A percentile compares a stretch with the other conserved stretches of the same genome.
These are phyloP conservation scores for Penicillium alfredii DNA, from an alignment of 495 filamentous ascomycete species.

Conservation along the genomic window DNA sequence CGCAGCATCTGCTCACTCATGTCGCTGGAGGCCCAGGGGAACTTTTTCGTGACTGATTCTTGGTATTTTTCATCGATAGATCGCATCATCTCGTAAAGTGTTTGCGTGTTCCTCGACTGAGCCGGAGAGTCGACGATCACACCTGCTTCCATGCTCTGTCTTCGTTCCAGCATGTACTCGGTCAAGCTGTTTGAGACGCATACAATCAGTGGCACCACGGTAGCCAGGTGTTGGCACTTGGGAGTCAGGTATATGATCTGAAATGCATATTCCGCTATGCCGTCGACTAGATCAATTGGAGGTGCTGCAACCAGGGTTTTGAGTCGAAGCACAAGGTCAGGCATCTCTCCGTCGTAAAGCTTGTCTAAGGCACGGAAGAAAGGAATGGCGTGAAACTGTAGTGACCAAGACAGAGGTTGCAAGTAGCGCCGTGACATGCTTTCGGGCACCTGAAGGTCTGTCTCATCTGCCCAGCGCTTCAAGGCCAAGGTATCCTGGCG, in stretches of 20 bases:
- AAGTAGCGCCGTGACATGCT: slow-evolving; percentile 28
- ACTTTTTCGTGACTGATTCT: slow-evolving; percentile 34
- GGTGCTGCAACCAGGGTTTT: slow-evolving; percentile 23
- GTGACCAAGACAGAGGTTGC: slow-evolving; percentile 21
- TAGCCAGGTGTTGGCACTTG: slow-evolving; percentile 23
- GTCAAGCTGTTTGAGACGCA: slow-evolving; percentile 17
- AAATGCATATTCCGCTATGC: slow-evolving; percentile 22
- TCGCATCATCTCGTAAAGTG: slow-evolving; percentile 25
- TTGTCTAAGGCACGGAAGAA: slow-evolving; percentile 27
- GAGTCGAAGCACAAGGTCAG: slow-evolving; percentile 23
- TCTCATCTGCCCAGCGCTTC: slow-evolving; percentile 18
- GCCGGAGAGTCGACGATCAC: slow-evolving; percentile 11
- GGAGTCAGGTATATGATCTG: slow-evolving; percentile 21
- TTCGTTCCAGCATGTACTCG: slow-evolving; percentile 12
- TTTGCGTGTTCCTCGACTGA: slow-evolving; percentile 14
- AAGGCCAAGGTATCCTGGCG: slow-evolving; percentile 27
- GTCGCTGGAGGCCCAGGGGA: slow-evolving; percentile 33
- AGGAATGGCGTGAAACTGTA: slow-evolving; percentile 28
- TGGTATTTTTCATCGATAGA: slow-evolving; percentile 31
- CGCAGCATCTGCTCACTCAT: slow-evolving; percentile 28
- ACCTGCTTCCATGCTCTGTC: too few species aligned
- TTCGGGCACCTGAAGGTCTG: slow-evolving; percentile 21
- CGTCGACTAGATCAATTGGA: slow-evolving; percentile 17
- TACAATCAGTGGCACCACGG: too few species aligned
- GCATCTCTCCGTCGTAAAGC: slow-evolving; percentile 15